A percentile compares a stretch with the other conserved stretches of the same genome.
Evolutionary conservation across 345 rosid species (phyloP).

Genomic region (Pelargonium nanum): DNA sequence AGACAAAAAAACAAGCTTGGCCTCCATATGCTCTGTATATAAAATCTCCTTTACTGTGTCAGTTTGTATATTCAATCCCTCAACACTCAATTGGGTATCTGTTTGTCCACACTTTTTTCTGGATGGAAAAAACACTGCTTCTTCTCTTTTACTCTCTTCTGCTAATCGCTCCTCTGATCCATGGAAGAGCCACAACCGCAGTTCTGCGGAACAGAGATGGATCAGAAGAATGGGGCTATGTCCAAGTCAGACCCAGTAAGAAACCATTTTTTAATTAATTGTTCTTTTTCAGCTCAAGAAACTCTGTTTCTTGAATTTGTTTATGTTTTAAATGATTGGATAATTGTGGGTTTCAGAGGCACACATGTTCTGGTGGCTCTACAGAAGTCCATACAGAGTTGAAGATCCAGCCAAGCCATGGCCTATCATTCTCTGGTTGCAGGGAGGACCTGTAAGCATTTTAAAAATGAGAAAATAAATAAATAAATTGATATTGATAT

Average conservation of each 20-base stretch:
- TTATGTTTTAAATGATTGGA: too few relatives aligned
- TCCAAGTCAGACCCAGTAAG: conserved; percentile 32
- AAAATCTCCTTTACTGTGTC: neutral
- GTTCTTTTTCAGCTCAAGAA: neutral
- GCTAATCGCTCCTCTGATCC: neutral
- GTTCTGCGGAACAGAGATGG: conserved; percentile 23
- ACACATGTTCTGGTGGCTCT: conserved; percentile 34
- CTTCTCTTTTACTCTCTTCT: neutral
- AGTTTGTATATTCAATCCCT: neutral
- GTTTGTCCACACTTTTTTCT: neutral
- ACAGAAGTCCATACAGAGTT: conserved; percentile 30
- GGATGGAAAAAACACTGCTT: neutral
- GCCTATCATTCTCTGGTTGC: conserved; percentile 33
- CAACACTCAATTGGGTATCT: neutral
- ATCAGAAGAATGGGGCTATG: conserved; percentile 37
- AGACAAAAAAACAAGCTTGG: too few relatives aligned
- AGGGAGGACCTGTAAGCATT: conserved; percentile 32
- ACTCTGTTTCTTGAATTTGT: neutral
- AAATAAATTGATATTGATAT: too few relatives aligned
- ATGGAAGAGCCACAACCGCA: neutral
- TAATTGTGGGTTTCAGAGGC: conserved; percentile 19
- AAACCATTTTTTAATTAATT: neutral
- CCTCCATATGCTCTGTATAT: neutral
- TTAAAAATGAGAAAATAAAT: too few relatives aligned
- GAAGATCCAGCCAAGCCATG: conserved; percentile 28